Base-by-base conservation (phyloP, 768 basidiomycete genomes). In the Astraeus odoratus region DNA sequence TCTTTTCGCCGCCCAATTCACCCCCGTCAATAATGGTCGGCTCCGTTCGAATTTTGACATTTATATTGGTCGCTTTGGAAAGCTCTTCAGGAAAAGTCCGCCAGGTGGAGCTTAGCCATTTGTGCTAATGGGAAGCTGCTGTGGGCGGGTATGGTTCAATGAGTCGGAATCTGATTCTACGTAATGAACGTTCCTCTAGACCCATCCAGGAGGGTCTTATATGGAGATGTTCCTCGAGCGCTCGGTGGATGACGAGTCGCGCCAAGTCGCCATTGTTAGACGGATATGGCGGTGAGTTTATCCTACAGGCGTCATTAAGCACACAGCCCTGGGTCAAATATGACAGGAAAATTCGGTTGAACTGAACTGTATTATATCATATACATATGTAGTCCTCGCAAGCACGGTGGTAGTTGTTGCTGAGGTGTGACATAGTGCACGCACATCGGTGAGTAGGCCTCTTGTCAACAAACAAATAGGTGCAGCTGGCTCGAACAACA, bases 251-350 rank as follows among this genome's bases (percentile, higher is more conserved):
- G 39, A 15, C 18, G 48, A 46, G 34, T 43, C 26, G 29, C 26
- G 29, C 34, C 23, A 20, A 30, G 38, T 39, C 37, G 50, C 42
- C 50, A 46, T 57, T 44, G 45, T 57, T 47, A 33, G 38, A 50
- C 42, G 19, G 23, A 36, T 52, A 34, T 43, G 51, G 51, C 30
- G 34, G 35, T 45, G 43, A 51, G 41, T 42, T 51, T 43, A 40
- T 46, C 46, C 48, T 23, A 25, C 33, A 13, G 33, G 42, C 42
- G 42, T 25, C 30, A 35, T 34, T 35, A 42, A 38, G 16, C 13
- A 36, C 46, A 47, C 46, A 42, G 46, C 46, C 35, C 13, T 22
- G n/a, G 13, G 7, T n/a, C 13, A 24, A 22, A n/a, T 25, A 39
- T 24, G 37, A 23, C 37, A 39, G 37, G 37, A 15, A 23, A 39